phyloP scores from a whole-genome alignment of 352 stramenopile genomes.

The Globisporangium ultimum region DNA sequence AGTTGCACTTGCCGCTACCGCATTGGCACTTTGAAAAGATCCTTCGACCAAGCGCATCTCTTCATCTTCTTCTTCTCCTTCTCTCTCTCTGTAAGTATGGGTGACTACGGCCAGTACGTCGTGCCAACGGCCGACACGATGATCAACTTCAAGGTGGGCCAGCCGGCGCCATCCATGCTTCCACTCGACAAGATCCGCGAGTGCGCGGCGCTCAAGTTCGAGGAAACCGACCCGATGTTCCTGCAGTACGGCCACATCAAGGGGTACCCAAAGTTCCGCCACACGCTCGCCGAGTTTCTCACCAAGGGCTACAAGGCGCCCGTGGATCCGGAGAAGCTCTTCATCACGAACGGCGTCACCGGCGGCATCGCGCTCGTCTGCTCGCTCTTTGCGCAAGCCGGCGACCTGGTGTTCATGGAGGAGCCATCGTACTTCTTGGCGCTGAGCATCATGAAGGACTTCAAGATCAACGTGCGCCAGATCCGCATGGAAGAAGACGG shows the following conservation, averaged over 20 bases:
- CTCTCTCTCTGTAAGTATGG: conserved; percentile 39
- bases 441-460: conserved; percentile 92
- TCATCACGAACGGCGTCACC: conserved; percentile 92
- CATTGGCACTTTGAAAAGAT: conserved; percentile 6
- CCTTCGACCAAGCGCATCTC: conserved; percentile 6
- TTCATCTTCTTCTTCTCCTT: background rate
- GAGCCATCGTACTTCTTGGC: conserved; percentile 94
- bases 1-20: background rate
- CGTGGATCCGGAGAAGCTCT: conserved; percentile 83
- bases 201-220: conserved; percentile 76
- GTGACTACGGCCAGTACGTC: conserved; percentile 84
- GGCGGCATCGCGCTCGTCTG: conserved; percentile 91
- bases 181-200: conserved; percentile 86
- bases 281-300: conserved; percentile 72
- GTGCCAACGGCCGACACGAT: conserved; percentile 74
- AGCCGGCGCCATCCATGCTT: conserved; percentile 78
- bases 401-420: conserved; percentile 93
- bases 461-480: conserved; percentile 88
- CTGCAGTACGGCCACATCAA: conserved; percentile 89
- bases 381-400: conserved; percentile 81
- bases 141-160: conserved; percentile 91
- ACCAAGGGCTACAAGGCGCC: conserved; percentile 69
- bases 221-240: conserved; percentile 82
- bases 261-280: conserved; percentile 86
- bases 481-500: conserved; percentile 90